Evolutionary conservation across 2,329 filamentous ascomycete genomes (phyloP).

Genomic region (Chaetomiaceae sp.): DNA sequence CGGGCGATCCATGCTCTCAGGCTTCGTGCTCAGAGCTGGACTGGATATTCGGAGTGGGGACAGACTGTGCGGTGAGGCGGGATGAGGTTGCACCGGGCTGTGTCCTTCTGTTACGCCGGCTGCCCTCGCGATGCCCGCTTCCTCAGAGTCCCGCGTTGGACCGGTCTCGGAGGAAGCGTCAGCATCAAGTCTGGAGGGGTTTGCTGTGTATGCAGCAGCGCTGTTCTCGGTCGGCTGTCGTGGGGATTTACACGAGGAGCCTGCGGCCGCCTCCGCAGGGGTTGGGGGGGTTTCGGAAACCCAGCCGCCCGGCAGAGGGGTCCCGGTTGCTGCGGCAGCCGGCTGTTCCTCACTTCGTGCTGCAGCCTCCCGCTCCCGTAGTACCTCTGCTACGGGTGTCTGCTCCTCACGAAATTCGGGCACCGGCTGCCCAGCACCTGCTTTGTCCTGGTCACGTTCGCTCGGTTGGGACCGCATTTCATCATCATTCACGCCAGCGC

Average conservation of each 20-base stretch:
- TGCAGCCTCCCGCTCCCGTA: constrained; percentile 8
- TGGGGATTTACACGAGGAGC: neutral
- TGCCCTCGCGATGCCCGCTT: neutral
- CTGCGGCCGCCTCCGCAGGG: constrained; percentile 16
- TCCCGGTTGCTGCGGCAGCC: constrained; percentile 14
- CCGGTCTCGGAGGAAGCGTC: constrained; percentile 5
- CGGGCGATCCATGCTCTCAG: constrained; percentile 1
- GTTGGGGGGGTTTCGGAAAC: constrained; percentile 27
- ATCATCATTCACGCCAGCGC: constrained; percentile 4
- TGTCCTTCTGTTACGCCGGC: neutral
- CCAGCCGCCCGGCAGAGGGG: constrained; percentile 29
- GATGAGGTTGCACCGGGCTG: neutral
- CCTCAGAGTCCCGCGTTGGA: neutral
- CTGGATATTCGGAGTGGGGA: constrained; percentile 10
- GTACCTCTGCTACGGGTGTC: constrained; percentile 7
- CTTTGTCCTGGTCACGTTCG: constrained; percentile 5
- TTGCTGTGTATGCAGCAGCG: constrained; percentile 1
- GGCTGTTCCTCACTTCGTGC: constrained; percentile 1
- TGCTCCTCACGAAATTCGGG: constrained; percentile 7
- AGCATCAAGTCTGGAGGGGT: constrained; percentile 7
- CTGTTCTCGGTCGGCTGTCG: neutral
- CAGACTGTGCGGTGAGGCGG: neutral
- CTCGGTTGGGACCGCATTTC: constrained; percentile 7
- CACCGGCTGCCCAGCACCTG: constrained; percentile 4
- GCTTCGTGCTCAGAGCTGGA: constrained; percentile 9